phyloP scores from a whole-genome alignment of 2,329 filamentous ascomycete genomes.

The Elsinoe perseae region DNA sequence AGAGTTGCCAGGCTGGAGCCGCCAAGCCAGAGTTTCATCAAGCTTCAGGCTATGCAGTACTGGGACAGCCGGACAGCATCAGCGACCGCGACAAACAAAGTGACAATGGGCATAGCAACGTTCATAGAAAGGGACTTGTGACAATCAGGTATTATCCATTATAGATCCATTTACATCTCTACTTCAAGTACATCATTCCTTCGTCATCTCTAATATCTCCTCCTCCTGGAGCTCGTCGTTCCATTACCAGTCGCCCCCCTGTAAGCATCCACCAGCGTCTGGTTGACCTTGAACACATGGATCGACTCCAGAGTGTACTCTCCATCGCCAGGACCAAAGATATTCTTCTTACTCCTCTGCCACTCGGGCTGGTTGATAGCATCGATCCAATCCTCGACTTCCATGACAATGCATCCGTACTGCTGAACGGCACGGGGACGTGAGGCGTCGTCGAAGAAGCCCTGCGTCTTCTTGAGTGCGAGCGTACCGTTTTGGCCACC shows the following conservation, averaged over 20 bases:
- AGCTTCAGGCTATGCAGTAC: too few relatives aligned
- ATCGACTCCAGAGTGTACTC: constrained; percentile 39
- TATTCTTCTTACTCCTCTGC: constrained; percentile 54
- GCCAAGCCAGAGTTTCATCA: too few relatives aligned
- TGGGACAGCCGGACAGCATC: too few relatives aligned
- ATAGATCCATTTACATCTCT: background rate
- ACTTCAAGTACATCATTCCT: background rate
- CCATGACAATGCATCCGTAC: constrained; percentile 82
- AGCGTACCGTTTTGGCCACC: constrained; percentile 63
- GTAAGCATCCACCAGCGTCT: constrained; percentile 15
- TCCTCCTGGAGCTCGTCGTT: background rate
- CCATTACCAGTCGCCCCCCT: background rate
- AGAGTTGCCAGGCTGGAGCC: too few relatives aligned
- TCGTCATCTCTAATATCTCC: background rate
- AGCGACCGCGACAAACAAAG: too few relatives aligned
- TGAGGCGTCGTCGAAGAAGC: constrained; percentile 46
- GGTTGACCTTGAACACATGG: constrained; percentile 37
- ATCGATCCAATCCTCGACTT: constrained; percentile 91
- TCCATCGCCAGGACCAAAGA: constrained; percentile 39
- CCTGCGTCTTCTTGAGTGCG: constrained; percentile 63
- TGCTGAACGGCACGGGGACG: constrained; percentile 59
- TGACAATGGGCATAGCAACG: background rate
- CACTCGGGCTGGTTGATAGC: constrained; percentile 88
- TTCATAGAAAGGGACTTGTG: background rate
- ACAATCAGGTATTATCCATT: constrained; percentile 8